These are phyloP conservation scores for Candida berthetii DNA, from an alignment of 805 yeast species.

Conservation along the genomic window DNA sequence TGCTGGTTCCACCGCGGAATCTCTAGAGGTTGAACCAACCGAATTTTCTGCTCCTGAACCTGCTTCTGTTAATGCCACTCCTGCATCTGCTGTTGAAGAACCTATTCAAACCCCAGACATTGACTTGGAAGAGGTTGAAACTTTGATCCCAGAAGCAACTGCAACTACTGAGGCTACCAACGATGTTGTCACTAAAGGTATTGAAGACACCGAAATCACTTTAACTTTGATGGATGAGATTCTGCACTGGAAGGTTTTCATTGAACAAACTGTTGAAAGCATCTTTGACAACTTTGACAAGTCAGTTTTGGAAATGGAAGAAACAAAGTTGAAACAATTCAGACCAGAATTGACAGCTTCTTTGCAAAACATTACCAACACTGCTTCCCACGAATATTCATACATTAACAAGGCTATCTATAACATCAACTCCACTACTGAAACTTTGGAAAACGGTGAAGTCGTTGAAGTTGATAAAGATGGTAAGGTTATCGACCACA, in stretches of 20 bases:
- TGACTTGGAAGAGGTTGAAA: slow-evolving; percentile 4
- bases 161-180: slow-evolving; percentile 1
- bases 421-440: slow-evolving; percentile 30
- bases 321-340: slow-evolving; percentile 18
- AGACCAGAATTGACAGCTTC: slow-evolving; percentile 25
- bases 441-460: slow-evolving; percentile 24
- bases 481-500: slow-evolving; percentile 27
- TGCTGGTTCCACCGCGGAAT: not conserved
- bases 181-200: not conserved
- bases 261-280: slow-evolving; percentile 30
- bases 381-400: slow-evolving; percentile 19
- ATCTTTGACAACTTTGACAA: slow-evolving; percentile 31
- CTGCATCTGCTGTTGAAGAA: not conserved
- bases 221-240: slow-evolving; percentile 28
- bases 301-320: slow-evolving; percentile 26
- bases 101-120: not conserved
- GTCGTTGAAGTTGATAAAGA: slow-evolving; percentile 25
- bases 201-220: slow-evolving; percentile 10
- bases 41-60: too few relatives aligned
- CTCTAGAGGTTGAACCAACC: not conserved
- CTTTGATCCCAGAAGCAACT: slow-evolving; percentile 1
- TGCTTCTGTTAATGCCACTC: not conserved
- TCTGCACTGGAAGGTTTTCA: slow-evolving; percentile 26
- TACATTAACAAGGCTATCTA: slow-evolving; percentile 25
- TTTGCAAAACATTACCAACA: slow-evolving; percentile 26